Percentiles rank a stretch among this genome's conserved stretches.
phyloP scores from a whole-genome alignment of 257 asterid genomes.

The Salvia splendens region DNA sequence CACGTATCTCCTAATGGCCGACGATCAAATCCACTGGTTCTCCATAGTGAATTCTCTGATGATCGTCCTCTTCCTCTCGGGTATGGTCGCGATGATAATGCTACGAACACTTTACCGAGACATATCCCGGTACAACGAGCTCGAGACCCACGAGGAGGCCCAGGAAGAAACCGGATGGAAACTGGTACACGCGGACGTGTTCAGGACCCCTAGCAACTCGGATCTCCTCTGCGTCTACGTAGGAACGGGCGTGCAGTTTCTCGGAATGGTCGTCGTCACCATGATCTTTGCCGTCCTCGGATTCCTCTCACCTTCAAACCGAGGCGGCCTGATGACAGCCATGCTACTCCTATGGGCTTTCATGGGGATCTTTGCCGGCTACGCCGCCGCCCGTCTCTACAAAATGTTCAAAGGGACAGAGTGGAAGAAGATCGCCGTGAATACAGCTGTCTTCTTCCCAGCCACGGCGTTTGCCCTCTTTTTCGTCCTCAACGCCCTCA shows the following conservation, averaged over 20 bases:
- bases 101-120: slow-evolving; percentile 78
- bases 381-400: slow-evolving; percentile 60
- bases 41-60: slow-evolving; percentile 74
- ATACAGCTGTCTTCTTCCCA: slow-evolving; percentile 63
- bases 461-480: slow-evolving; percentile 52
- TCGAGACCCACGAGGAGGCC: slow-evolving; percentile 81
- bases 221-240: slow-evolving; percentile 64
- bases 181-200: slow-evolving; percentile 70
- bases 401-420: slow-evolving; percentile 72
- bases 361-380: slow-evolving; percentile 74
- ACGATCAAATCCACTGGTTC: slow-evolving; percentile 86
- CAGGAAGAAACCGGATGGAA: slow-evolving; percentile 91
- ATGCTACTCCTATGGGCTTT: slow-evolving; percentile 71
- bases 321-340: slow-evolving; percentile 82
- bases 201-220: slow-evolving; percentile 72
- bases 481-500: slow-evolving; percentile 60
- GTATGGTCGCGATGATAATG: slow-evolving; percentile 91
- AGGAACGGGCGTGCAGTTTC: slow-evolving; percentile 73
- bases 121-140: slow-evolving; percentile 72
- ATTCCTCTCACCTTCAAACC: slow-evolving; percentile 75
- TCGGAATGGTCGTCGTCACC: slow-evolving; percentile 62
- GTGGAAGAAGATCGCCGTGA: slow-evolving; percentile 64
- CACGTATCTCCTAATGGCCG: slow-evolving; percentile 72
- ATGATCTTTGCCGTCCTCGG: slow-evolving; percentile 78
- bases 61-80: slow-evolving; percentile 86